Base-by-base conservation (phyloP, 768 basidiomycete genomes). In the Hydnomerulius pinastri region DNA sequence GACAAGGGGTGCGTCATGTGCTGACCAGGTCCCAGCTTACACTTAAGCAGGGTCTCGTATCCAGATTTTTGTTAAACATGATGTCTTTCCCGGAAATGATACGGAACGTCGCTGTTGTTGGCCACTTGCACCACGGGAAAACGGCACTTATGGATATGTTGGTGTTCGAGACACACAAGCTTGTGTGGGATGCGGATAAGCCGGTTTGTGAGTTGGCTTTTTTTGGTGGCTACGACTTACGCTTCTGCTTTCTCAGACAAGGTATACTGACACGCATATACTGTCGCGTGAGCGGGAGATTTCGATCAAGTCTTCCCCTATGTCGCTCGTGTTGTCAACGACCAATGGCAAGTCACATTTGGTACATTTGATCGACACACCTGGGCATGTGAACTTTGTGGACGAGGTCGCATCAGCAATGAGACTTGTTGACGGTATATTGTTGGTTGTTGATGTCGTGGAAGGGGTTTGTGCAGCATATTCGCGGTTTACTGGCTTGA, bases 311-410 rank as follows among this genome's bases (percentile, higher is more conserved):
- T 97, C 96, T 2, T 91, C 89, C 0, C 94, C 97, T 7, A 96
- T 99, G 86, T 97, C 95, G 12, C 78, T 99, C 44, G 75, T 99
- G 47, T 76, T 98, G 4, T 82, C 83, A 15, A 90, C 82, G 12
- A 93, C 92, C 12, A 73, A 79, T 37, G 92, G 94, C 48, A 98
- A 98, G 73, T 97, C 94, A 2, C 89, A 95, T 69, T 78, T 99
- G 18, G 67, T 98, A 45, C 95, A 99, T 69, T 69, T 98, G 25
- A 86, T 99, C 60, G 97, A 99, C 69, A 98, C 97, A 0, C 97
- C 97, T 3, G 97, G 97, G 28, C 97, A 99, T 62, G 92, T 95
- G 52, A 98, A 98, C 71, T 98, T 99, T 64, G 82, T 95, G n/a
- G 97, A 99, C 63, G 97, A 99, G 71, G 93, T 93, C 18, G 95